Percentiles rank a stretch among this genome's conserved stretches.
These are phyloP conservation scores for Coemansia sp. DNA, from an alignment of 192 early-diverging fungal species.

Conservation along the genomic window DNA sequence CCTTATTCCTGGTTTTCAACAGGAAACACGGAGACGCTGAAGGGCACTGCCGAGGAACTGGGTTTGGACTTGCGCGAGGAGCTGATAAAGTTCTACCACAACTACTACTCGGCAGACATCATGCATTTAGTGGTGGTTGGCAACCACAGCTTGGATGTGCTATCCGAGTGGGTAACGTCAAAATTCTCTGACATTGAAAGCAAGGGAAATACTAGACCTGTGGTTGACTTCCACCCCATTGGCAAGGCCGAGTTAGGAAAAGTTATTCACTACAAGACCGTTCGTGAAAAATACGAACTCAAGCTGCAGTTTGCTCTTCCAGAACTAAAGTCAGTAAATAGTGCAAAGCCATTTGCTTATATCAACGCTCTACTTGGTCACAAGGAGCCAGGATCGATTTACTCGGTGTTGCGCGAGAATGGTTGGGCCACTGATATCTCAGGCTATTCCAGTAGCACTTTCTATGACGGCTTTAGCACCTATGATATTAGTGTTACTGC, in stretches of 20 bases:
- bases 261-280: conserved; percentile 68
- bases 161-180: conserved; percentile 74
- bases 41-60: conserved; percentile 37
- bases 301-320: conserved; percentile 81
- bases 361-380: conserved; percentile 75
- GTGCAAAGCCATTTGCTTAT: conserved; percentile 64
- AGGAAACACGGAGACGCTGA: conserved; percentile 83
- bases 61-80: conserved; percentile 77
- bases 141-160: conserved; percentile 72
- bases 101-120: conserved; percentile 88
- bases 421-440: conserved; percentile 80
- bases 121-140: conserved; percentile 92
- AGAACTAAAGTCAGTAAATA: conserved; percentile 61
- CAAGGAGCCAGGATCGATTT: conserved; percentile 82
- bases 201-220: conserved; percentile 63
- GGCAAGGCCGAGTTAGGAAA: conserved; percentile 66
- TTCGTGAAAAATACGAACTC: conserved; percentile 70
- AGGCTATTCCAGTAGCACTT: conserved; percentile 36
- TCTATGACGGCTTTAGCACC: conserved; percentile 12
- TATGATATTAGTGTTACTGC: conserved; percentile 15
- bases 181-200: conserved; percentile 79
- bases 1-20: conserved; percentile 82
- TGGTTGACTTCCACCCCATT: conserved; percentile 66
- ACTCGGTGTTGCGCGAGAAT: conserved; percentile 74
- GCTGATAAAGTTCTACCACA: conserved; percentile 77